A percentile compares a stretch with the other conserved stretches of the same genome.
Evolutionary conservation across 345 rosid species (phyloP).

Genomic region (Arabidopsis suecica): DNA sequence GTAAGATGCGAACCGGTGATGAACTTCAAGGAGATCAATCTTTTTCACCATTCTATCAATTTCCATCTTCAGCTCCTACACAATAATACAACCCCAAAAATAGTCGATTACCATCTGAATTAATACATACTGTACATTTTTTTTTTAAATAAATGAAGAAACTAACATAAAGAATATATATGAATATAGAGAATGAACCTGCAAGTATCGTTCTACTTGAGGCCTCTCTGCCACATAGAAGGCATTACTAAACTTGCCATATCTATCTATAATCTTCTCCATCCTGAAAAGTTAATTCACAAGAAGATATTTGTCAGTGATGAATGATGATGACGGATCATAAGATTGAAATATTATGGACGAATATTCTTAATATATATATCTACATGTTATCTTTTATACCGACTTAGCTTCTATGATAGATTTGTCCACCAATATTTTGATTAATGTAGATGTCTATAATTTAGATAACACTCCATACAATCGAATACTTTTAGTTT

Average conservation of each 20-base stretch:
- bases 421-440: not conserved
- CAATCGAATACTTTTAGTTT: not conserved
- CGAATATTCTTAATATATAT: not conserved
- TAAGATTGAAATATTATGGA: not conserved
- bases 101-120: not conserved
- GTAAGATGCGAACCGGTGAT: constrained; percentile 50
- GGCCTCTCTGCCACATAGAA: constrained; percentile 24
- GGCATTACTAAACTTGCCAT: constrained; percentile 44
- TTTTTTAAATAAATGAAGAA: not conserved
- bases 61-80: constrained; percentile 56
- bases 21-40: constrained; percentile 59
- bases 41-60: constrained; percentile 52
- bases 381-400: not conserved
- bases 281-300: constrained; percentile 48
- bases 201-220: constrained; percentile 45
- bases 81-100: not conserved
- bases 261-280: constrained; percentile 58
- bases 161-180: not conserved
- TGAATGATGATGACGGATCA: constrained; percentile 6
- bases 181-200: constrained; percentile 45
- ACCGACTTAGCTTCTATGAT: not conserved
- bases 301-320: not conserved
- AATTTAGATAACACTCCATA: not conserved
- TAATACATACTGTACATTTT: not conserved
- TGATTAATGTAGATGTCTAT: not conserved